Percentiles rank a stretch among this genome's conserved stretches.
These are phyloP conservation scores for Apophysomyces variabilis DNA, from an alignment of 371 early-diverging fungal species.

Conservation along the genomic window DNA sequence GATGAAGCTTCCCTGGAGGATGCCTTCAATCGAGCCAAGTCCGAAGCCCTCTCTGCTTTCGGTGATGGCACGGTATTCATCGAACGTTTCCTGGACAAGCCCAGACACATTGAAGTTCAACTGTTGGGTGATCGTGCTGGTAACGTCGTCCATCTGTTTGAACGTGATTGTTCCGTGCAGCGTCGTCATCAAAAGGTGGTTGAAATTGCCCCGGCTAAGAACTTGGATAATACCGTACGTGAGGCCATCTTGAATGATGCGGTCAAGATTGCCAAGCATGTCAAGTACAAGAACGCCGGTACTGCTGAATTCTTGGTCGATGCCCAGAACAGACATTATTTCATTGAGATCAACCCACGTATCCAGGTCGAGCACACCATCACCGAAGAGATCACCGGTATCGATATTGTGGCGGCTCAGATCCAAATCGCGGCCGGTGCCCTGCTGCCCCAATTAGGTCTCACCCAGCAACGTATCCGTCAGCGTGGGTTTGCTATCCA, in stretches of 20 bases:
- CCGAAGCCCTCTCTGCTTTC: constrained; percentile 92
- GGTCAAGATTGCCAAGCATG: constrained; percentile 86
- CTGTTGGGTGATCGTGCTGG: constrained; percentile 89
- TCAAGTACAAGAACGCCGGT: constrained; percentile 94
- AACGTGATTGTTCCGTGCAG: constrained; percentile 98
- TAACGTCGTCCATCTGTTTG: constrained; percentile 88
- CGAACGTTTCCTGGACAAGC: constrained; percentile 90
- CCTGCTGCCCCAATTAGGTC: constrained; percentile 74
- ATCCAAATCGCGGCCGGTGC: constrained; percentile 93
- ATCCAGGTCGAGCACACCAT: constrained; percentile 93
- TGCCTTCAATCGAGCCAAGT: constrained; percentile 81
- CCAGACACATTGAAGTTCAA: constrained; percentile 98
- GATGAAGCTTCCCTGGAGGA: constrained; percentile 65
- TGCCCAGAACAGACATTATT: constrained; percentile 85
- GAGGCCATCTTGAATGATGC: constrained; percentile 88
- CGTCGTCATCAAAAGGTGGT: constrained; percentile 98
- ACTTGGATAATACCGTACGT: constrained; percentile 68
- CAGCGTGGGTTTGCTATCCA: constrained; percentile 91
- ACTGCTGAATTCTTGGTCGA: constrained; percentile 98
- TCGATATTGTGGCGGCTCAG: constrained; percentile 92
- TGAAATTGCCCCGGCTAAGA: constrained; percentile 90
- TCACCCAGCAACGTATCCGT: constrained; percentile 83
- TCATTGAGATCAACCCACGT: constrained; percentile 97
- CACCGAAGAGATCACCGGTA: constrained; percentile 94
- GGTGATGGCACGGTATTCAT: constrained; percentile 96